Percentiles rank a stretch among this genome's conserved stretches.
Conservation (phyloP, 768 basidiomycete genomes). For the Termitomyces sp. region DNA sequence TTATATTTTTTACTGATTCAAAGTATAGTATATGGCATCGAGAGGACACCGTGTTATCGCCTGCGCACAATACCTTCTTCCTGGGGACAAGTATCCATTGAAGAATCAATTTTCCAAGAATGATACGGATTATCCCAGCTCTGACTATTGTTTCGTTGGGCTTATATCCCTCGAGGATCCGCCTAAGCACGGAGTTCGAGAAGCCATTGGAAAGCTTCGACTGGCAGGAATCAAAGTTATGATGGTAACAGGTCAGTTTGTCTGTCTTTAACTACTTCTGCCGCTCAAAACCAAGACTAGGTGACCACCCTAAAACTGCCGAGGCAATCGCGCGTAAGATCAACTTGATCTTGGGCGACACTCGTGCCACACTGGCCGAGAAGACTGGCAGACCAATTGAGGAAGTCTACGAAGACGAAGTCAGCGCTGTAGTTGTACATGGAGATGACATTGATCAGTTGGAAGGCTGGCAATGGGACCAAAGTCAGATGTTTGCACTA, state of each 20-base stretch:
- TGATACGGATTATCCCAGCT: conserved; percentile 49
- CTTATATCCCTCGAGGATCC: conserved; percentile 69
- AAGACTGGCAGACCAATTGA: conserved; percentile 53
- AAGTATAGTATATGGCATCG: conserved; percentile 67
- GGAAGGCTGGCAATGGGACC: conserved; percentile 75
- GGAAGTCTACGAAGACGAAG: conserved; percentile 67
- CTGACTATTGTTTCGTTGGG: conserved; percentile 61
- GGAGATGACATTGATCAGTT: conserved; percentile 65
- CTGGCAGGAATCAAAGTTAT: conserved; percentile 73
- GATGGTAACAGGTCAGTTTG: conserved; percentile 62
- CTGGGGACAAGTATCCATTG: conserved; percentile 42
- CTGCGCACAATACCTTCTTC: conserved; percentile 60
- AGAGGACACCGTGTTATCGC: conserved; percentile 72
- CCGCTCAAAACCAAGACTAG: conserved; percentile 22
- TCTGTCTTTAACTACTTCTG: not conserved
- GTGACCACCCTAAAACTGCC: conserved; percentile 72
- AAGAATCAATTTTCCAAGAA: conserved; percentile 52
- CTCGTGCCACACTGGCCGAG: conserved; percentile 54
- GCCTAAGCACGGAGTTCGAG: conserved; percentile 68
- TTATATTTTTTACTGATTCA: not conserved
- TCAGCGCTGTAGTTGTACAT: conserved; percentile 62
- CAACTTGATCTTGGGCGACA: conserved; percentile 65
- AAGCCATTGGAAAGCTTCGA: conserved; percentile 68
- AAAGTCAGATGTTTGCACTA: conserved; percentile 40
- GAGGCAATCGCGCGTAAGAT: conserved; percentile 75